Conservation (phyloP, 257 asterid genomes). For the Solanum verrucosum region DNA sequence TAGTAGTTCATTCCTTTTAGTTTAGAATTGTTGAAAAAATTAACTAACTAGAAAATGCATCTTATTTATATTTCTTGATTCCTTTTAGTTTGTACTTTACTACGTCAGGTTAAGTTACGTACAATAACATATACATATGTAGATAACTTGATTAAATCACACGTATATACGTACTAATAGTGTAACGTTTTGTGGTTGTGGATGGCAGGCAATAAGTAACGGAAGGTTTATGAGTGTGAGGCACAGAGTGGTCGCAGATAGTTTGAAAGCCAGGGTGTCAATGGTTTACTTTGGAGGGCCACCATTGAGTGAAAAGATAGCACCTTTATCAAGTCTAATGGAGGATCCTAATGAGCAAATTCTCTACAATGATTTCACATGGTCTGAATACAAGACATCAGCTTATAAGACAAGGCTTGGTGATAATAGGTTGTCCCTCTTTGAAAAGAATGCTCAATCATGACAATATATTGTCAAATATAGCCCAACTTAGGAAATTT, state of each 20-base stretch:
- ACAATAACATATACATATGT: background rate
- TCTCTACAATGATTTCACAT: background rate
- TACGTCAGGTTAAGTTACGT: background rate
- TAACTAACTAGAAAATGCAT: background rate
- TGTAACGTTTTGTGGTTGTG: background rate
- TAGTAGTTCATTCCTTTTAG: background rate
- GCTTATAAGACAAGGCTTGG: slow-evolving; percentile 2
- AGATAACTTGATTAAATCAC: background rate
- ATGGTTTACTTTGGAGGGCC: slow-evolving; percentile 5
- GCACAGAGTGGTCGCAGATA: background rate
- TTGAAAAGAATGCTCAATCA: background rate
- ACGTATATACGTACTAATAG: background rate
- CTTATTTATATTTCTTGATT: background rate
- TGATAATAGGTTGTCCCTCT: background rate
- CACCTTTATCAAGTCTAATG: background rate
- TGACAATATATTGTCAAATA: background rate
- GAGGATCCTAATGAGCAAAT: background rate
- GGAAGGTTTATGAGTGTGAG: background rate
- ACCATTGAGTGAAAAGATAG: background rate
- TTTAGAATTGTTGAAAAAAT: background rate
- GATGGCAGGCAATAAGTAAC: background rate
- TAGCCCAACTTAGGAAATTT: background rate
- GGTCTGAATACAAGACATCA: background rate
- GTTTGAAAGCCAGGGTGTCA: background rate
- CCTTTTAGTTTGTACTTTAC: background rate